Conservation (phyloP, 1,284 basidiomycete species). For the Ceratorhiza oryzae-sativae region DNA sequence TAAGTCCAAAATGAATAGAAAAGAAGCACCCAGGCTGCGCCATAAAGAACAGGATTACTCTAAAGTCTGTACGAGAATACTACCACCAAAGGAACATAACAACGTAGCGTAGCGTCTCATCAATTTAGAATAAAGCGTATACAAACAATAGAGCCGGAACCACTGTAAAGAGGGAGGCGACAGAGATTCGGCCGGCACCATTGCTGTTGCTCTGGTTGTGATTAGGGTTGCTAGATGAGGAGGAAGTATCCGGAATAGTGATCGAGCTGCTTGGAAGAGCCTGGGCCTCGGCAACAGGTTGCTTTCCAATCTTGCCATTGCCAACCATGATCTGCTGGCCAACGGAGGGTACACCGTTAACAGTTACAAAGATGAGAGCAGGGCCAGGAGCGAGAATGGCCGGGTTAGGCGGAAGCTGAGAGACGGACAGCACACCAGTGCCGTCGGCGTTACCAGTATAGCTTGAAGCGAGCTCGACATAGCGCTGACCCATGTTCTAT, state of each 20-base stretch:
- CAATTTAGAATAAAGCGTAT: not conserved
- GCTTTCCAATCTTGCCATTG: conserved; percentile 63
- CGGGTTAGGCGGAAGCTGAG: conserved; percentile 81
- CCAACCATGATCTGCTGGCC: conserved; percentile 80
- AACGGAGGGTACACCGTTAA: conserved; percentile 83
- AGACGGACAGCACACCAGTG: conserved; percentile 71
- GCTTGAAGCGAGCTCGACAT: conserved; percentile 56
- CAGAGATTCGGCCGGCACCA: not conserved
- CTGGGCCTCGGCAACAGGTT: conserved; percentile 51
- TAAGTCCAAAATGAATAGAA: conserved; percentile 4
- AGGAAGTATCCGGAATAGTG: conserved; percentile 2
- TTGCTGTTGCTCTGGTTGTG: not conserved
- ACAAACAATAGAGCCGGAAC: not conserved
- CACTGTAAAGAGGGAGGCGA: conserved; percentile 1
- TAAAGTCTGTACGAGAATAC: not conserved
- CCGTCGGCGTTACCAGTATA: conserved; percentile 84
- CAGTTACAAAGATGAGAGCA: conserved; percentile 78
- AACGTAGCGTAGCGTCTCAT: not conserved
- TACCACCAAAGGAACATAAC: conserved; percentile 6
- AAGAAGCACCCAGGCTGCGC: not conserved
- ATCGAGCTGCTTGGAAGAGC: conserved; percentile 51
- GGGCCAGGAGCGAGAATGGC: conserved; percentile 88
- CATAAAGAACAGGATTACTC: conserved; percentile 13
- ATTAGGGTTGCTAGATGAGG: not conserved
- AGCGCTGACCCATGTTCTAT: conserved; percentile 85